Conservation (phyloP, 2,329 filamentous ascomycete genomes). For the Pestalotiopsis fici region DNA sequence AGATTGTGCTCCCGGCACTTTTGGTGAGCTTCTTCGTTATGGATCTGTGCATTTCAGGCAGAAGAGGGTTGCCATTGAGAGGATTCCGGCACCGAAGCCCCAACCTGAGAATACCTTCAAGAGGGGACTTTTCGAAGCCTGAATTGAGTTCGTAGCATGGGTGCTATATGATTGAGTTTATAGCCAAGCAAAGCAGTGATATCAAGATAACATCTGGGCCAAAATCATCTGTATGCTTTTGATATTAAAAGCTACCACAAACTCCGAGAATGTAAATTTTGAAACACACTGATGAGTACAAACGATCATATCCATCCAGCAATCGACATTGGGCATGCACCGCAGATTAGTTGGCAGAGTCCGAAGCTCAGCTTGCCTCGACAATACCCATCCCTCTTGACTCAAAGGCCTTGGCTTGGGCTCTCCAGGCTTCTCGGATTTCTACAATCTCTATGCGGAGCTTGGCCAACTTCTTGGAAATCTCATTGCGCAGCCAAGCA, state of each 20-base stretch:
- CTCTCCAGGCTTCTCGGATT: not conserved
- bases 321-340: too few relatives aligned
- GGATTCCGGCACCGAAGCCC: not conserved
- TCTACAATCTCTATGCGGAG: not conserved
- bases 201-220: too few relatives aligned
- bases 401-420: not conserved
- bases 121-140: constrained; percentile 1
- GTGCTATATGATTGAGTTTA: too few relatives aligned
- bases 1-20: constrained; percentile 16
- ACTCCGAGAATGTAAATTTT: too few relatives aligned
- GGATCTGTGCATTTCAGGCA: constrained; percentile 16
- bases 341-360: too few relatives aligned
- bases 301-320: too few relatives aligned
- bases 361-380: too few relatives aligned
- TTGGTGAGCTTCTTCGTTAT: constrained; percentile 16
- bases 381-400: not conserved
- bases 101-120: not conserved
- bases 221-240: too few relatives aligned
- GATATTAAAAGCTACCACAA: too few relatives aligned
- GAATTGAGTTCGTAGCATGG: not conserved
- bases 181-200: too few relatives aligned
- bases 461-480: not conserved
- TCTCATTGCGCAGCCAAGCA: not conserved
- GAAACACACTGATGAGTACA: too few relatives aligned
- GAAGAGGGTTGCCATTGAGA: constrained; percentile 5